Evolutionary conservation across 2,329 filamentous ascomycete species (phyloP), one percentile per base, ranked within the genome.

Genomic region (Aaosphaeria pasadenensis): DNA sequence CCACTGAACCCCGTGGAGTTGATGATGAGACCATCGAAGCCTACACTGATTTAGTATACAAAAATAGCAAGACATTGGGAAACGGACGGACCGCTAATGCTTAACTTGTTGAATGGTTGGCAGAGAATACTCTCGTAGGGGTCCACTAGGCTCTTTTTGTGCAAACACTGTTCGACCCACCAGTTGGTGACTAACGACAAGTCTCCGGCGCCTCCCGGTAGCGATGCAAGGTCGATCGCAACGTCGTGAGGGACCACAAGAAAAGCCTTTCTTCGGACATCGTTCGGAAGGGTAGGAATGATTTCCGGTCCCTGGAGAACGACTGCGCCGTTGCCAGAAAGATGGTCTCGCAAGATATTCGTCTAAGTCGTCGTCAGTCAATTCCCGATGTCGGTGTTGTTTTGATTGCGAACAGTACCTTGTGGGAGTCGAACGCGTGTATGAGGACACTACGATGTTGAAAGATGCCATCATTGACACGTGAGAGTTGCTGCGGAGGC

Each of bases 121-220:
- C 89, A 91, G 28, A 95, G 79, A 38, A 88, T 78, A 64, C 94
- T 84, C 4, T 82, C 76, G 44, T 77, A 74, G 5, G 91, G 89
- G 30, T 87, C 76, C 42, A 89, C 77, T 57, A 92, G 81, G 29
- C 73, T 74, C 68, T 89, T 94, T 54, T 83, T 82, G 64, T 91
- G 85, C 36, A 99, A 75, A 66, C 92, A 97, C 42, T 84, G 83
- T 71, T 99, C 94, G 45, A 99, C 79, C 81, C 92, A 99, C 78
- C 94, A 95, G 64, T 96, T 91, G 7, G 91, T 97, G 31, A 95
- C 84, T 46, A 76, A 45, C 45, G 45, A 56, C 39, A 67, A 44
- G 40, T 47, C 42, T 44, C 57, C 73, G 53, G 74, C 70, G 24
- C 56, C 52, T 43, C 60, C 60, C 54, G 71, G 64, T 43, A 70